Evolutionary conservation across 2,329 filamentous ascomycete species (phyloP).

Genomic region (Zymoseptoria ardabiliae): DNA sequence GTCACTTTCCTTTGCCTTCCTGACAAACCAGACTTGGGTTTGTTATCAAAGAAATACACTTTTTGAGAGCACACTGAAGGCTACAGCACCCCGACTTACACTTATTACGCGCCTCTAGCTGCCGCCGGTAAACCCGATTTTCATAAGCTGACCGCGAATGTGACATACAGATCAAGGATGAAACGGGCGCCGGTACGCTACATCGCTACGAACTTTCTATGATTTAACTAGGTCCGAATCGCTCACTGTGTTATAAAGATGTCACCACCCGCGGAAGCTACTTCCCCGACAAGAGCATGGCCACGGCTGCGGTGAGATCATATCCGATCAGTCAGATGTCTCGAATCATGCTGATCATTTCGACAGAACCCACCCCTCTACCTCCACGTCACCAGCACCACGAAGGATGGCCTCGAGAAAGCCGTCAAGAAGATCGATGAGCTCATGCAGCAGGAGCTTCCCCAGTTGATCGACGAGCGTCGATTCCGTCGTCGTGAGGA

Average conservation of each 20-base stretch:
- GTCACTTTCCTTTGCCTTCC: conserved; percentile 2
- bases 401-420: conserved; percentile 82
- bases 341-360: not conserved
- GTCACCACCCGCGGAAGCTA: conserved; percentile 96
- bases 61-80: conserved; percentile 4
- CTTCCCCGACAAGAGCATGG: conserved; percentile 96
- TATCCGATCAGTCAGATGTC: not conserved
- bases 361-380: conserved; percentile 67
- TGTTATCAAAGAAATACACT: conserved; percentile 16
- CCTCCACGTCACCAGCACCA: conserved; percentile 88
- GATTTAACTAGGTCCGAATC: conserved; percentile 39
- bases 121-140: conserved; percentile 53
- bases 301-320: conserved; percentile 65
- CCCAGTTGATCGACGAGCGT: conserved; percentile 89
- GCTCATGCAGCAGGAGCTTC: conserved; percentile 90
- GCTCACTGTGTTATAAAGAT: conserved; percentile 67
- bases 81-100: conserved; percentile 41
- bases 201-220: conserved; percentile 39
- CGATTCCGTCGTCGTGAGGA: conserved; percentile 75
- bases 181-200: conserved; percentile 98
- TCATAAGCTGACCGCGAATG: conserved; percentile 82
- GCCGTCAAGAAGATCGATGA: conserved; percentile 86
- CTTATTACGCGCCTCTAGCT: conserved; percentile 32
- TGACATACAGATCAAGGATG: conserved; percentile 98
- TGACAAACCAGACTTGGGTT: conserved; percentile 22